Evolutionary conservation across 257 asterid genomes (phyloP).

Genomic region (Solanum arcanum): DNA sequence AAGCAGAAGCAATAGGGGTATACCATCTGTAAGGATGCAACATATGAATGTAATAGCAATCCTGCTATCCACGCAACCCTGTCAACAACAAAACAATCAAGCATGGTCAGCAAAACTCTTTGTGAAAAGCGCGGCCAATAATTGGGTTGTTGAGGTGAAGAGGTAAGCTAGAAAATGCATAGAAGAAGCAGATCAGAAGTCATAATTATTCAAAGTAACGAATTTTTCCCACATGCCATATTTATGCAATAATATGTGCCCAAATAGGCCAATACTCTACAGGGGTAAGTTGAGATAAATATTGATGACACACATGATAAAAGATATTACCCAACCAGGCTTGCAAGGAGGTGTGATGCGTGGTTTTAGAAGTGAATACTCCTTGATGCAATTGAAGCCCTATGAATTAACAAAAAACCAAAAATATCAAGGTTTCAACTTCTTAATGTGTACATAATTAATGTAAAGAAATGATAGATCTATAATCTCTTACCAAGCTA

Average conservation of each 20-base stretch:
- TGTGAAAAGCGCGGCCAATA: neutral
- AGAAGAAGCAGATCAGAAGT: neutral
- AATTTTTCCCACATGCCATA: neutral
- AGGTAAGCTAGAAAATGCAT: neutral
- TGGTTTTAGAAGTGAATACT: slow-evolving; percentile 26
- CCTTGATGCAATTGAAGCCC: slow-evolving; percentile 56
- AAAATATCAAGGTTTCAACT: neutral
- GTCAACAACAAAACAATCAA: neutral
- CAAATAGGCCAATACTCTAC: neutral
- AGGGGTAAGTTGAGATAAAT: neutral
- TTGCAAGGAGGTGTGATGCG: slow-evolving; percentile 1
- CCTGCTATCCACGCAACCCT: neutral
- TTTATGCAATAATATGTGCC: neutral
- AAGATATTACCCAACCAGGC: slow-evolving; percentile 1
- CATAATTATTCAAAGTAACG: neutral
- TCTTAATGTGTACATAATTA: neutral
- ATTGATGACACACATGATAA: neutral
- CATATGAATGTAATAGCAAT: neutral
- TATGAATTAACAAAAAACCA: neutral
- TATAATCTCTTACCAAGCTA: slow-evolving; percentile 50
- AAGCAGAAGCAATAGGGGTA: neutral
- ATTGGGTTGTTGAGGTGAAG: neutral
- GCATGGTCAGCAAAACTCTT: neutral
- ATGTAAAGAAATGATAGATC: neutral
- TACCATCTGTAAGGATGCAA: neutral